phyloP scores from a whole-genome alignment of 352 stramenopile genomes.

The Phytophthora ramorum region DNA sequence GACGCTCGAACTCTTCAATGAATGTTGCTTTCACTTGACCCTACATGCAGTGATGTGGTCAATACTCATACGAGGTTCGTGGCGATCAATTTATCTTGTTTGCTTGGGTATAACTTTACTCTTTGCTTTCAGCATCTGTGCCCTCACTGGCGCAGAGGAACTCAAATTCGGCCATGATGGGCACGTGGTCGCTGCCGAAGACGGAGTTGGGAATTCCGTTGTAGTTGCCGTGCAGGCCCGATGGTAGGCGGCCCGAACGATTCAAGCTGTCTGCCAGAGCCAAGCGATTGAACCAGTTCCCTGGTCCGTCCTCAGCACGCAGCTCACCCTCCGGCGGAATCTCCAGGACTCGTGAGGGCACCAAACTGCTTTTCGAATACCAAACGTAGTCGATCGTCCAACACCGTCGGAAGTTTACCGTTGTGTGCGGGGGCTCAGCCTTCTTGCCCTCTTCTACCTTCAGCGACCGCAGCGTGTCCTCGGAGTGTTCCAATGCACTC shows the following conservation, averaged over 20 bases:
- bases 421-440: constrained; percentile 83
- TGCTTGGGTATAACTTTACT: constrained; percentile 19
- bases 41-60: no score
- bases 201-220: constrained; percentile 90
- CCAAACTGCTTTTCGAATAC: constrained; percentile 76
- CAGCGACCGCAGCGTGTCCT: constrained; percentile 33
- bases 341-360: constrained; percentile 67
- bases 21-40: no score
- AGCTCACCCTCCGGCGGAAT: constrained; percentile 78
- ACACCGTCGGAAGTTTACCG: constrained; percentile 86
- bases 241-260: constrained; percentile 65
- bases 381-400: constrained; percentile 93
- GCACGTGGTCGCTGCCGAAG: constrained; percentile 87
- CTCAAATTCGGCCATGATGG: constrained; percentile 87
- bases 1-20: no score
- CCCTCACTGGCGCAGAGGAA: constrained; percentile 56
- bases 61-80: no score
- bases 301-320: constrained; percentile 74
- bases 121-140: constrained; percentile 39
- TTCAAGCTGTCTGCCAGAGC: constrained; percentile 76
- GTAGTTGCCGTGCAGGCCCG: constrained; percentile 79
- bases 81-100: not conserved
- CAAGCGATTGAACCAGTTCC: constrained; percentile 81
- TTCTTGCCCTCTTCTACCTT: constrained; percentile 53
- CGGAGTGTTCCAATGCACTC: constrained; percentile 38